Evolutionary conservation across 768 basidiomycete genomes (phyloP).

Genomic region (Aureoboletus auriporus): DNA sequence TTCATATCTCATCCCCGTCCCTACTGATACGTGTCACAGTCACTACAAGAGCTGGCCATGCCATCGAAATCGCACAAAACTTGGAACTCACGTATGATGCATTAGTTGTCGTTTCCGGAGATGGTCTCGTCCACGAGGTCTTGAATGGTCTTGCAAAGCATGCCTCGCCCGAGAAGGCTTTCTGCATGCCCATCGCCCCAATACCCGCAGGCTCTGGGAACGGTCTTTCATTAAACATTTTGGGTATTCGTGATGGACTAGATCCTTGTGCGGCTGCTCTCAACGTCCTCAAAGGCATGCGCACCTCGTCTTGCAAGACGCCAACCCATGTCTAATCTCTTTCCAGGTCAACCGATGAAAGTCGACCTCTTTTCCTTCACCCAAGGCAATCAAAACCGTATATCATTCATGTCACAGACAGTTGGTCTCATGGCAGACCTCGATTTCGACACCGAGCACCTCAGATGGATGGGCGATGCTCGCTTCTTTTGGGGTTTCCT

Average conservation of each 20-base stretch:
- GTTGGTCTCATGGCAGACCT: conserved; percentile 83
- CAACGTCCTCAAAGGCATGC: conserved; percentile 71
- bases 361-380: conserved; percentile 76
- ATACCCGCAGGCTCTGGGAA: conserved; percentile 86
- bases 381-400: conserved; percentile 55
- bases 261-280: conserved; percentile 71
- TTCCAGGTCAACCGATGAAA: conserved; percentile 63
- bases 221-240: conserved; percentile 65
- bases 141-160: conserved; percentile 79
- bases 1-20: background rate
- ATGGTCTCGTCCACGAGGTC: conserved; percentile 80
- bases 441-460: conserved; percentile 77
- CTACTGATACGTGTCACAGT: conserved; percentile 36
- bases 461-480: conserved; percentile 83
- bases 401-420: conserved; percentile 83
- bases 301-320: background rate
- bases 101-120: conserved; percentile 73
- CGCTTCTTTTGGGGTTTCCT: conserved; percentile 75
- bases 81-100: conserved; percentile 65
- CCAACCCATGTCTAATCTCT: background rate
- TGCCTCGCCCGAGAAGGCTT: conserved; percentile 52
- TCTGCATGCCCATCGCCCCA: conserved; percentile 67
- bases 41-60: conserved; percentile 62
- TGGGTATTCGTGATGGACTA: conserved; percentile 65
- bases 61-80: conserved; percentile 55